Evolutionary conservation across 768 basidiomycete genomes (phyloP), one percentile per base, ranked within the genome.

Genomic region (Lactarius pseudohatsudake): DNA sequence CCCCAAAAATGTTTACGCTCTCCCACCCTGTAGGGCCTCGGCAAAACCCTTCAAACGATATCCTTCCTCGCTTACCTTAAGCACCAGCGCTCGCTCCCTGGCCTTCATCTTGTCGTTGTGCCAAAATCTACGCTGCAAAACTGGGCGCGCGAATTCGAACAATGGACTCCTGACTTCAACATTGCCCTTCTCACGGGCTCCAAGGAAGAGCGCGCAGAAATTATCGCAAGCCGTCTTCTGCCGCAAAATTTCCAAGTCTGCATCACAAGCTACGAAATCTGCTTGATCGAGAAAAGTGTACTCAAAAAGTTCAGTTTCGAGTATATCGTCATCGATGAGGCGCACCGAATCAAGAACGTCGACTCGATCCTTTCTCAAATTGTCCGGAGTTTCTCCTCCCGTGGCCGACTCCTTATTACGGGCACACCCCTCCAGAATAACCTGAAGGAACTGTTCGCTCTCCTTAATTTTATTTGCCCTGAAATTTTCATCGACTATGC

Each of bases 121-220:
- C 97, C 97, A n/a, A 98, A 98, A 77, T 96, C 94, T 1, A 99
- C 96, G 0, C 81, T 98, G 30, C 93, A 98, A 76, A 99, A 98
- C 75, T 99, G 97, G 97, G 79, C 84, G 20, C 88, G 97, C 70
- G 97, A 99, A 78, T 94, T 99, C 71, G 85, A 83, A 68, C 84
- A 82, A 68, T 98, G 97, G 97, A 89, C 92, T 0, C 91, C 94
- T 0, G 92, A 94, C 64, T 88, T 97, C 78, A 90, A 86, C 65
- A 84, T 91, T 18, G 84, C 92, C 58, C 77, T 93, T 13, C 80
- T 98, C 15, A 89, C 93, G 6, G 97, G 96, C 1, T 85, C 85
- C 28, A 95, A 92, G 75, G 94, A 97, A 57, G 96, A 98, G 69
- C 87, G 96, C 50, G 86, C 87, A 0, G 87, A 90, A 45, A 80